Evolutionary conservation across 2,329 filamentous ascomycete species (phyloP).

Genomic region (Parastagonospora avenae): DNA sequence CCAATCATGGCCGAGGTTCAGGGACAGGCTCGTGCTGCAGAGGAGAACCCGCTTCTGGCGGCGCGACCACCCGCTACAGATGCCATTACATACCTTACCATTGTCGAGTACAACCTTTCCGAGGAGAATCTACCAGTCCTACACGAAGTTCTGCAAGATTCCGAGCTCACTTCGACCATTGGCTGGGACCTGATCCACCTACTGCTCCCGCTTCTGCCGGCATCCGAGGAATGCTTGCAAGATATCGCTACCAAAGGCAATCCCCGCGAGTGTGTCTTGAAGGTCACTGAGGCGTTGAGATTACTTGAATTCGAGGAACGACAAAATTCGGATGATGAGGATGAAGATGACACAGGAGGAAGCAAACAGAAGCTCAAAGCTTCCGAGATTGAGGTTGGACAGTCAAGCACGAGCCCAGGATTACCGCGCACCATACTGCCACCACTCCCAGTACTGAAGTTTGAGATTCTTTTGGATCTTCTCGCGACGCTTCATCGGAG

Average conservation of each 20-base stretch:
- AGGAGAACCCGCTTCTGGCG: slow-evolving; percentile 58
- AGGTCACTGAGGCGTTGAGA: slow-evolving; percentile 75
- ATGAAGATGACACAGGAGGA: slow-evolving; percentile 31
- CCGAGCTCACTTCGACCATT: slow-evolving; percentile 72
- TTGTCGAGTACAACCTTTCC: slow-evolving; percentile 74
- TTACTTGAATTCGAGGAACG: slow-evolving; percentile 57
- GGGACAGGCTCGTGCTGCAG: slow-evolving; percentile 18
- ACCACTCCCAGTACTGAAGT: slow-evolving; percentile 59
- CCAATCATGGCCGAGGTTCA: slow-evolving; percentile 40
- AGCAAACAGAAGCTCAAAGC: slow-evolving; percentile 21
- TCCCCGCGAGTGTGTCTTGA: slow-evolving; percentile 79
- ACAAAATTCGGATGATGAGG: slow-evolving; percentile 59
- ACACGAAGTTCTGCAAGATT: slow-evolving; percentile 71
- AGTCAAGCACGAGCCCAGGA: slow-evolving; percentile 39
- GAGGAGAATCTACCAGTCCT: slow-evolving; percentile 70
- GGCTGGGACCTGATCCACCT: slow-evolving; percentile 84
- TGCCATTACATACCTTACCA: slow-evolving; percentile 76
- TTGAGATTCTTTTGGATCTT: slow-evolving; percentile 72
- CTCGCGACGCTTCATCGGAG: slow-evolving; percentile 74
- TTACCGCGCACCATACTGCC: slow-evolving; percentile 27
- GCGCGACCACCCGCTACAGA: slow-evolving; percentile 68
- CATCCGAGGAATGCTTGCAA: slow-evolving; percentile 71
- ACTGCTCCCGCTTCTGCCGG: slow-evolving; percentile 68
- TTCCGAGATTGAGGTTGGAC: slow-evolving; percentile 31
- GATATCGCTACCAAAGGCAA: slow-evolving; percentile 79